Evolutionary conservation across 768 basidiomycete genomes (phyloP).

Genomic region (Coprinellus micaceus): DNA sequence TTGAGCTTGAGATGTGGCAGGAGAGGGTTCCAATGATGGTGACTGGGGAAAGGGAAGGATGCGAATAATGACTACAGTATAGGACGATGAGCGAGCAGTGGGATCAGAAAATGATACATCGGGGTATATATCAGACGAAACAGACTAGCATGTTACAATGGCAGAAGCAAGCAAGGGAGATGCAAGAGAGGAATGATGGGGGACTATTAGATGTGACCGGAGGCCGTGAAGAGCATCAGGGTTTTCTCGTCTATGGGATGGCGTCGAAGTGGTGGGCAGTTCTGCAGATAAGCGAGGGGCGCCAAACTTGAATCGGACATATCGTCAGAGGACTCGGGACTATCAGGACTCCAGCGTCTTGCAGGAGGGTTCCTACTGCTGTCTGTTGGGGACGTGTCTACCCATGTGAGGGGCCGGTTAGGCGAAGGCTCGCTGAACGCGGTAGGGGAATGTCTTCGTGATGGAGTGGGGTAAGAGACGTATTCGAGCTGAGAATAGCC

Average conservation of each 20-base stretch:
- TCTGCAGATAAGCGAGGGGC: conserved; percentile 67
- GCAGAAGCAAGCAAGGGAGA: too few species aligned
- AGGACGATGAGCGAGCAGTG: neutral
- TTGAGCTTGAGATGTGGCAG: too few species aligned
- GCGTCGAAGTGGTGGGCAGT: conserved; percentile 57
- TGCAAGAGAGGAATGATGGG: neutral
- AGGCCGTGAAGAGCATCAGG: conserved; percentile 35
- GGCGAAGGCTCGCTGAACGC: conserved; percentile 17
- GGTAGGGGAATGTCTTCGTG: conserved; percentile 17
- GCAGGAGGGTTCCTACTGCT: conserved; percentile 13
- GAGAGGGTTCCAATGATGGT: too few species aligned
- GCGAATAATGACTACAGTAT: neutral
- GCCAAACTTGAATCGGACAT: conserved; percentile 41
- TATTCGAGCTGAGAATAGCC: conserved; percentile 43
- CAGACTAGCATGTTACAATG: neutral
- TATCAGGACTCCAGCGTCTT: conserved; percentile 23
- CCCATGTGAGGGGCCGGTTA: conserved; percentile 15
- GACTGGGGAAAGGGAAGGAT: neutral
- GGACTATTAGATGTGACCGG: conserved; percentile 11
- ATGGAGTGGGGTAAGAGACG: conserved; percentile 36
- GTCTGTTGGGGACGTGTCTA: conserved; percentile 12
- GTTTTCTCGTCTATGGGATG: conserved; percentile 61
- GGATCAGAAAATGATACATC: neutral
- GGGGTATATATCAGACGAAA: neutral
- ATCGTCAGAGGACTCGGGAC: conserved; percentile 29